Conservation (phyloP, 2,329 filamentous ascomycete genomes). For the Apiospora kogelbergensis region DNA sequence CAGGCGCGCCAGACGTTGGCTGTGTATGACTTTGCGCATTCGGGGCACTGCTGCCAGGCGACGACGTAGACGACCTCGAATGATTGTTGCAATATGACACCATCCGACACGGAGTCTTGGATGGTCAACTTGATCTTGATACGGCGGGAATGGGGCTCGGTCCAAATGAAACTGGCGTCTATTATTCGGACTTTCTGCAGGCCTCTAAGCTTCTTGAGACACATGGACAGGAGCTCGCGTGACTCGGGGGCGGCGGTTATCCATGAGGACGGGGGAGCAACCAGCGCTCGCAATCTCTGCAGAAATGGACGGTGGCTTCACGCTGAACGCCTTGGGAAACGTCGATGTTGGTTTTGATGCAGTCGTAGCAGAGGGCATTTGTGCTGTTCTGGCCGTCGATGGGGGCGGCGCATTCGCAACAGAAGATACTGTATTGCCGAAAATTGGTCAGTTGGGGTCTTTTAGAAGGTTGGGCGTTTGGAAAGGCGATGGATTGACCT, state of each 20-base stretch:
- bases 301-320: conserved; percentile 87
- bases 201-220: conserved; percentile 82
- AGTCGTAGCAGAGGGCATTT: conserved; percentile 92
- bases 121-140: conserved; percentile 95
- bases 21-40: conserved; percentile 94
- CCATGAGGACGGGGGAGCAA: conserved; percentile 86
- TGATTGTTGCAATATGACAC: conserved; percentile 78
- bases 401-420: conserved; percentile 94
- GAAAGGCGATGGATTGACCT: conserved; percentile 26
- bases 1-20: conserved; percentile 92
- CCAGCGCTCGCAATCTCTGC: conserved; percentile 93
- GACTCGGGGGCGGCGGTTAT: conserved; percentile 83
- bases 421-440: conserved; percentile 72
- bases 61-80: conserved; percentile 95
- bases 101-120: conserved; percentile 66
- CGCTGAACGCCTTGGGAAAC: conserved; percentile 89
- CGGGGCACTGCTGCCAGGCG: conserved; percentile 88
- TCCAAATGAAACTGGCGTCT: conserved; percentile 97
- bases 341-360: conserved; percentile 91
- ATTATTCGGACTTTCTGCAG: conserved; percentile 90
- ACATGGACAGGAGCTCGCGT: conserved; percentile 87
- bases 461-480: conserved; percentile 6
- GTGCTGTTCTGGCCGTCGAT: conserved; percentile 88
- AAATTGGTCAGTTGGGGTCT: conserved; percentile 16
- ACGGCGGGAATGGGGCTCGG: conserved; percentile 90